Evolutionary conservation across 768 basidiomycete genomes (phyloP), one percentile per base, ranked within the genome.

Genomic region (Gymnopilus junonius): DNA sequence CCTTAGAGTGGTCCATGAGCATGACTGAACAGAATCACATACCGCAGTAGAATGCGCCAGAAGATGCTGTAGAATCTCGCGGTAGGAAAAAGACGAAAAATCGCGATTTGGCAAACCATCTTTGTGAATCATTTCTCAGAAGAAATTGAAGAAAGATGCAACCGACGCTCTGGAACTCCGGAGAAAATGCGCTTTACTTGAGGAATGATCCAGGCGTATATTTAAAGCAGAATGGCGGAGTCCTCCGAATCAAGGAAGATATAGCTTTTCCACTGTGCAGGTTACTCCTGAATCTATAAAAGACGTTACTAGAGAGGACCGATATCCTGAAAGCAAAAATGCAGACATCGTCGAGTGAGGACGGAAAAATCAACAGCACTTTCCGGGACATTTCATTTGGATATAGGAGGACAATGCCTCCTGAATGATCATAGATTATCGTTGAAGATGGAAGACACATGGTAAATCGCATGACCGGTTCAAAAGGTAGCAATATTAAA

Each of bases 71-170:
- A 51, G 3, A 4, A 56, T 31, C 54, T 62, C 25, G 37, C 32
- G 20, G 50, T 31, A 31, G 17, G 51, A 21, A 34, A 40, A 21
- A 25, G 21, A 61, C 34, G 34, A 55, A 62, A 34, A 14, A 37
- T 27, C 25, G 25, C 14, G 27, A 29, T 25, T 31, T 17, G n/a
- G 35, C 5, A 45, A 20, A 34, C n/a, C 42, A 25, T 27, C 31
- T 56, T 43, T 56, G 46, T 32, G 43, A 43, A 56, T 25, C n/a
- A 50, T 62, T 61, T 56, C 45, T 35, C 12, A 56, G 45, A 56
- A 56, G 45, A 56, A 45, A 48, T 32, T 21, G 31, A 32, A 31
- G 32, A 35, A 10, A 35, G 55, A 35, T 29, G 35, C 14, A n/a
- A 39, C 45, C 54, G 20, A 40, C 40, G 15, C 40, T n/a, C 31